Conservation (phyloP, 1,284 basidiomycete species). For the Cerrena zonata region DNA sequence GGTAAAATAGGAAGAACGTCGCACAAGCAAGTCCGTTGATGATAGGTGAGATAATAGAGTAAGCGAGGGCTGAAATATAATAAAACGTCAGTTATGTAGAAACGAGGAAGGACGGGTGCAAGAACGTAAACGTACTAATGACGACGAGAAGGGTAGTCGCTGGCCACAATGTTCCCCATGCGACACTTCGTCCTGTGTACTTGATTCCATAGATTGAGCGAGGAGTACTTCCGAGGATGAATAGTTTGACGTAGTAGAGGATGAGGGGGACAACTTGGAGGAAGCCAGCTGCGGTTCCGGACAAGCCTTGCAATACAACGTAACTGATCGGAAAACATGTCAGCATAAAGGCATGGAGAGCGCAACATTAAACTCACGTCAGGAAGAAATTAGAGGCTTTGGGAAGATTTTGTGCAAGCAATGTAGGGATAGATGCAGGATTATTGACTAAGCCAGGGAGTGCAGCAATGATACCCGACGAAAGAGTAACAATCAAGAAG, state of each 20-base stretch:
- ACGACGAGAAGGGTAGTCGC: conserved; percentile 68
- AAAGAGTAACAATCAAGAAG: conserved; percentile 82
- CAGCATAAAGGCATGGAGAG: neutral
- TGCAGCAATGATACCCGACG: conserved; percentile 74
- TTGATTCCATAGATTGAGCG: conserved; percentile 77
- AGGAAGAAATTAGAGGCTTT: conserved; percentile 90
- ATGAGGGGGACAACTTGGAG: conserved; percentile 72
- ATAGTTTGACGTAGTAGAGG: conserved; percentile 81
- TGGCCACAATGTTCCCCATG: conserved; percentile 89
- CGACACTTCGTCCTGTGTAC: conserved; percentile 57
- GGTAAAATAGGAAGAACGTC: conserved; percentile 81
- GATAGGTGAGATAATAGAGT: conserved; percentile 89
- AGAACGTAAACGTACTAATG: conserved; percentile 52
- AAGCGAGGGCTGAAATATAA: conserved; percentile 51
- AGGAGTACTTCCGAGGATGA: conserved; percentile 86
- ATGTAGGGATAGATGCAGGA: conserved; percentile 55
- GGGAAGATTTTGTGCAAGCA: conserved; percentile 76
- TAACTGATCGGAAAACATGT: conserved; percentile 36
- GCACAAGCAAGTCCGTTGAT: conserved; percentile 85
- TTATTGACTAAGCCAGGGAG: conserved; percentile 58
- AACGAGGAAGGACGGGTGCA: neutral
- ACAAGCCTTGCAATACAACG: conserved; percentile 64
- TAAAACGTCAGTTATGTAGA: neutral
- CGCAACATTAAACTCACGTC: conserved; percentile 48
- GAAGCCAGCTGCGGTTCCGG: conserved; percentile 75